Percentiles rank a stretch among this genome's conserved stretches.
phyloP scores from a whole-genome alignment of 202 grass and related monocot genomes.

The Saccharum hybrid region DNA sequence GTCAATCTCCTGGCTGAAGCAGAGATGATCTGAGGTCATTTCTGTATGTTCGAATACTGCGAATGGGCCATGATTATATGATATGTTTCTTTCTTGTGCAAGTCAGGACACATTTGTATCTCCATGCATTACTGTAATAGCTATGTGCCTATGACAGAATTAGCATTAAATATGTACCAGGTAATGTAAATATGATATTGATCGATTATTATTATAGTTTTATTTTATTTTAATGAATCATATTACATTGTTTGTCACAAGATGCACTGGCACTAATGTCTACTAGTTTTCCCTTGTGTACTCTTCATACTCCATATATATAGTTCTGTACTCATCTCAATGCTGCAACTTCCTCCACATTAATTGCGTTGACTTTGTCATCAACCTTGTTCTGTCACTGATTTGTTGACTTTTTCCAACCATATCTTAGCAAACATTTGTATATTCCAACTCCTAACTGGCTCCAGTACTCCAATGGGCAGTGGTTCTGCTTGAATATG shows the following conservation, averaged over 20 bases:
- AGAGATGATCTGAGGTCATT: background rate
- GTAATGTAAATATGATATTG: conserved; percentile 21
- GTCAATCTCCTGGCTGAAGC: background rate
- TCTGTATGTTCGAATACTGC: background rate
- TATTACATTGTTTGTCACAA: conserved; percentile 5
- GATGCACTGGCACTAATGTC: conserved; percentile 22
- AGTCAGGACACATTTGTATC: background rate
- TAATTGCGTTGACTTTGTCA: conserved; percentile 2
- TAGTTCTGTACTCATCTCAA: background rate
- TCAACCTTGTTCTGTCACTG: conserved; percentile 10
- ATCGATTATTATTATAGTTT: background rate
- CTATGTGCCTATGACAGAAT: background rate
- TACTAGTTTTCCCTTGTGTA: conserved; percentile 6
- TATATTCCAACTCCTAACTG: conserved; percentile 34
- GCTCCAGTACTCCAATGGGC: conserved; percentile 7
- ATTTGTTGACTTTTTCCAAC: conserved; percentile 20
- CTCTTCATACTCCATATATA: conserved; percentile 22
- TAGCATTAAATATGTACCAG: conserved; percentile 13
- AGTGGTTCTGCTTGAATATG: conserved; percentile 16
- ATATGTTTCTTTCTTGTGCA: background rate
- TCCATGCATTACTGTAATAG: background rate
- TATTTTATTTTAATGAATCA: conserved; percentile 10
- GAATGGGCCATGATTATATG: background rate
- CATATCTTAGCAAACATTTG: background rate
- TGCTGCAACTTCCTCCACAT: conserved; percentile 27